phyloP scores from a whole-genome alignment of 108 stramenopile genomes.

The Discostella stelligeroides region DNA sequence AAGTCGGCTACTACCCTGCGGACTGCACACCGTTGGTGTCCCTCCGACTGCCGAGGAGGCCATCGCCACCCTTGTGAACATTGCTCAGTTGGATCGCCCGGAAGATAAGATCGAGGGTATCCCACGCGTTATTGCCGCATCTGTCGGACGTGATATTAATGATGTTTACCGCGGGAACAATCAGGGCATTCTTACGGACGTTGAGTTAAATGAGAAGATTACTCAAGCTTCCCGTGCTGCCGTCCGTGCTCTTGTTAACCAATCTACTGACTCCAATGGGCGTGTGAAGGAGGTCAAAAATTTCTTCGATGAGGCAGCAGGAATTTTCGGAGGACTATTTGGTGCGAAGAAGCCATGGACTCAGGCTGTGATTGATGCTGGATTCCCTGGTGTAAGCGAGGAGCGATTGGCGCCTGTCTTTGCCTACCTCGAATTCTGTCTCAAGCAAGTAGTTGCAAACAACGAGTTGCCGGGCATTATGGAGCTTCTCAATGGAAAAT shows the following conservation, averaged over 20 bases:
- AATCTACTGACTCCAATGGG: slow-evolving; percentile 90
- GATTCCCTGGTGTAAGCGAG: slow-evolving; percentile 85
- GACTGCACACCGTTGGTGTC: slow-evolving; percentile 95
- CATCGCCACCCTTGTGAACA: slow-evolving; percentile 95
- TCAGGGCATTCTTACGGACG: slow-evolving; percentile 85
- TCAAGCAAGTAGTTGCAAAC: slow-evolving; percentile 97
- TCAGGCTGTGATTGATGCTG: slow-evolving; percentile 84
- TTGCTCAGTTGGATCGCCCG: slow-evolving; percentile 93
- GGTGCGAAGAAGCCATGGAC: slow-evolving; percentile 90
- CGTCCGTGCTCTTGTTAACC: slow-evolving; percentile 86
- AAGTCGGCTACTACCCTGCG: slow-evolving; percentile 94
- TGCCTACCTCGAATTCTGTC: slow-evolving; percentile 94
- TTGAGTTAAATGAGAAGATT: slow-evolving; percentile 86
- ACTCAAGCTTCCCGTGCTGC: slow-evolving; percentile 87
- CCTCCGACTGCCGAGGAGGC: slow-evolving; percentile 96
- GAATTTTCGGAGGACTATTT: slow-evolving; percentile 62
- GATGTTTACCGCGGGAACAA: slow-evolving; percentile 95
- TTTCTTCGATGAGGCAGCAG: slow-evolving; percentile 82
- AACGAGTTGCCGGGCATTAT: slow-evolving; percentile 95
- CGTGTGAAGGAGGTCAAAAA: slow-evolving; percentile 95
- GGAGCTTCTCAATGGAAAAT: slow-evolving; percentile 92
- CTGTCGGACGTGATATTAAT: slow-evolving; percentile 92
- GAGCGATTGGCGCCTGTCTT: slow-evolving; percentile 84
- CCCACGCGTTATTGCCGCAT: slow-evolving; percentile 92
- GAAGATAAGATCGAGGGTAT: slow-evolving; percentile 93